Conservation (phyloP, 2,329 filamentous ascomycete genomes). For the Apiospora phragmitis region DNA sequence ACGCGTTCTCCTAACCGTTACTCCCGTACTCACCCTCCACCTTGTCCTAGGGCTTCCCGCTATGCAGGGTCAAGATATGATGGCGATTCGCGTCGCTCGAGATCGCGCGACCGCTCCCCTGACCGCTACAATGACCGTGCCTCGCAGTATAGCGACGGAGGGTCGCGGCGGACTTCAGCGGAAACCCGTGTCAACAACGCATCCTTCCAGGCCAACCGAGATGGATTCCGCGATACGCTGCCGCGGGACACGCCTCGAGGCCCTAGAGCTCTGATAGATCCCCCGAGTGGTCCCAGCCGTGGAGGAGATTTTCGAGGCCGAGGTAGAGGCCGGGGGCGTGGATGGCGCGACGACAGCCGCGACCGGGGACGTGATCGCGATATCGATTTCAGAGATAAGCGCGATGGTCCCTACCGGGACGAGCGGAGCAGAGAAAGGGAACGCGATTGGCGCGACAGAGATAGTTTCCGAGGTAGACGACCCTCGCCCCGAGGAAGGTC, state of each 20-base stretch:
- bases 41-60: conserved; percentile 47
- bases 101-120: conserved; percentile 70
- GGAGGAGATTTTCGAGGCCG: conserved; percentile 64
- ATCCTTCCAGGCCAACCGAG: conserved; percentile 61
- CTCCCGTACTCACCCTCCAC: conserved; percentile 10
- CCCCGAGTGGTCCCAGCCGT: conserved; percentile 67
- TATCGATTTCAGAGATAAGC: conserved; percentile 57
- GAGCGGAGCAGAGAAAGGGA: conserved; percentile 62
- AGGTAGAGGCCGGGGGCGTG: conserved; percentile 55
- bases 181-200: conserved; percentile 58
- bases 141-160: conserved; percentile 60
- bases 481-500: conserved; percentile 64
- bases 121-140: conserved; percentile 59
- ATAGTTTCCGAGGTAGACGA: conserved; percentile 57
- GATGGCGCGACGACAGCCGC: conserved; percentile 63
- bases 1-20: background rate
- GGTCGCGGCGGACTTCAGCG: conserved; percentile 67
- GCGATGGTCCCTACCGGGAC: conserved; percentile 54
- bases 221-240: conserved; percentile 56
- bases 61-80: conserved; percentile 62
- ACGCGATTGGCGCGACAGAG: conserved; percentile 50
- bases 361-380: conserved; percentile 62
- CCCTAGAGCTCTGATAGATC: conserved; percentile 75
- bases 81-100: conserved; percentile 60
- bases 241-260: conserved; percentile 76